Percentiles rank a stretch among this genome's conserved stretches.
These are phyloP conservation scores for Calonectria multiphialidica DNA, from an alignment of 2,329 filamentous ascomycete genomes.

Conservation along the genomic window DNA sequence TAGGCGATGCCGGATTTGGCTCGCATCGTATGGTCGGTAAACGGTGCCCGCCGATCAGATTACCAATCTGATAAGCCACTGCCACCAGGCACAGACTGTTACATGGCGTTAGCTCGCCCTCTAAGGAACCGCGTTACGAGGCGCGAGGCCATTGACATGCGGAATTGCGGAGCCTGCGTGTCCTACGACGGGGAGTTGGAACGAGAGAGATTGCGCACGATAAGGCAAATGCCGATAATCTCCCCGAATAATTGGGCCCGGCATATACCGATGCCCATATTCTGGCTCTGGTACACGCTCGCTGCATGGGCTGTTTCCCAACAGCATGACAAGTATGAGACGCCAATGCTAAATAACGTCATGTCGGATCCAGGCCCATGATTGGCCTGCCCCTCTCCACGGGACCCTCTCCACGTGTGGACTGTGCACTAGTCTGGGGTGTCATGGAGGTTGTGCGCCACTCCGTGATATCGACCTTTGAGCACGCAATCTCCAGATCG, in stretches of 20 bases:
- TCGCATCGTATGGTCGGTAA: neutral
- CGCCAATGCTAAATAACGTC: slow-evolving; percentile 14
- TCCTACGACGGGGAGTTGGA: neutral
- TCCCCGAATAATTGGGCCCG: slow-evolving; percentile 1
- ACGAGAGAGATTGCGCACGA: neutral
- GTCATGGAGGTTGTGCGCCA: slow-evolving; percentile 31
- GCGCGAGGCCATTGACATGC: neutral
- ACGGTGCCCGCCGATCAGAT: neutral
- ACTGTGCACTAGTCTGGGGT: slow-evolving; percentile 9
- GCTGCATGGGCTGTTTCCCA: neutral
- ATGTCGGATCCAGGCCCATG: neutral
- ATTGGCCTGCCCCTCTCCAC: neutral
- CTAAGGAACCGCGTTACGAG: slow-evolving; percentile 9
- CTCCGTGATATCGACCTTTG: slow-evolving; percentile 41
- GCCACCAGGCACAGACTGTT: neutral
- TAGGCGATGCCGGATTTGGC: neutral
- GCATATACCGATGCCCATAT: neutral
- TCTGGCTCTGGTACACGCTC: neutral
- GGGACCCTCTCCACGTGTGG: neutral
- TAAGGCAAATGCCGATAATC: slow-evolving; percentile 11
- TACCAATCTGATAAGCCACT: slow-evolving; percentile 7
- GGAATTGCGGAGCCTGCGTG: neutral
- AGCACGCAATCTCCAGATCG: slow-evolving; percentile 42
- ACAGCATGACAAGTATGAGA: slow-evolving; percentile 5
- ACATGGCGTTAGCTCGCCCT: neutral